phyloP scores from a whole-genome alignment of 192 early-diverging fungal species.

The Backusella mclennaniae region DNA sequence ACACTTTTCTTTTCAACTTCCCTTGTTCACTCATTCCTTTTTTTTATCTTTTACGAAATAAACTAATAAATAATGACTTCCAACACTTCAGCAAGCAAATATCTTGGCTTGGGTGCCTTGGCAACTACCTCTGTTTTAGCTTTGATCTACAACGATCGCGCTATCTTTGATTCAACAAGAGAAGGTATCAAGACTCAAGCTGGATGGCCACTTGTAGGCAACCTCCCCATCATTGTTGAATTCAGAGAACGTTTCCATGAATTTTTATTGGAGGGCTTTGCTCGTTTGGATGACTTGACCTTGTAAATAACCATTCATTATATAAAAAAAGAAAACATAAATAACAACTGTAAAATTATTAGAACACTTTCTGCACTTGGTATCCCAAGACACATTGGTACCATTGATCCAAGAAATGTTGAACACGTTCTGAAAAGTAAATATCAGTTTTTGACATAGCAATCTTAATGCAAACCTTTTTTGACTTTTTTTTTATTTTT shows the following conservation, averaged over 20 bases:
- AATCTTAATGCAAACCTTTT: not conserved
- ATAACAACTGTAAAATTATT: not conserved
- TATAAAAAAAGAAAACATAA: not conserved
- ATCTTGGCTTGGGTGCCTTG: not conserved
- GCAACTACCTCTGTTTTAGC: conserved; percentile 13
- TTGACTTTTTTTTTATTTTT: not conserved
- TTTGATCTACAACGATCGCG: conserved; percentile 25
- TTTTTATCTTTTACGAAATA: not conserved
- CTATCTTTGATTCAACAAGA: conserved; percentile 17
- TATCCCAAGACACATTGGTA: conserved; percentile 24
- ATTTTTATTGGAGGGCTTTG: conserved; percentile 10
- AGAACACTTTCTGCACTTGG: conserved; percentile 23
- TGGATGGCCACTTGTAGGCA: conserved; percentile 29
- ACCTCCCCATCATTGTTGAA: conserved; percentile 16
- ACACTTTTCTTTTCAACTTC: not conserved
- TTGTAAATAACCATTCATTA: conserved; percentile 5
- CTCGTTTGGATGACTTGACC: conserved; percentile 7
- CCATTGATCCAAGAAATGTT: conserved; percentile 32
- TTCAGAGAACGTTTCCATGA: conserved; percentile 16
- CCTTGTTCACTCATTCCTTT: not conserved
- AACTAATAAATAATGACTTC: conserved; percentile 1
- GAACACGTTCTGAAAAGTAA: conserved; percentile 42
- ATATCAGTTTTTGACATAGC: not conserved
- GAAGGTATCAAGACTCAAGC: conserved; percentile 2
- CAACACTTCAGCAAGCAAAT: not conserved